Percentiles rank a stretch among this genome's conserved stretches.
phyloP scores from a whole-genome alignment of 495 filamentous ascomycete genomes.

The Penicillium ochrochloron region DNA sequence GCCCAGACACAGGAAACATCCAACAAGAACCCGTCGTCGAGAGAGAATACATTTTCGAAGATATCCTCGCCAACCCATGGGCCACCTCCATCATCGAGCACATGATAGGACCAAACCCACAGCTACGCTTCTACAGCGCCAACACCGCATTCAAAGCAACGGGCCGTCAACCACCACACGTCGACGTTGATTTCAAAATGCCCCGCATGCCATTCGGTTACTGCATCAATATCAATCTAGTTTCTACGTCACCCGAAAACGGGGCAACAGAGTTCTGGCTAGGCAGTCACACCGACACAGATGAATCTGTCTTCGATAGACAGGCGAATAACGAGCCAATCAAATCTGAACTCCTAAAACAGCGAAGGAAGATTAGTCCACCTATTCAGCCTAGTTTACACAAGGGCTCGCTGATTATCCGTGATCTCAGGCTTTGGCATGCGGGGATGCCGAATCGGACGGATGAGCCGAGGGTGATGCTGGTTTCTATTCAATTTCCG shows the following conservation, averaged over 20 bases:
- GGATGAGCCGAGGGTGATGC: conserved; percentile 47
- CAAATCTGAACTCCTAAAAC: conserved; percentile 35
- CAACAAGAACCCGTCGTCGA: conserved; percentile 57
- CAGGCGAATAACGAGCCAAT: conserved; percentile 23
- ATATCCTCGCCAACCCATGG: conserved; percentile 53
- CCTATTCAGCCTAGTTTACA: conserved; percentile 43
- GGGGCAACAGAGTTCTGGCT: conserved; percentile 52
- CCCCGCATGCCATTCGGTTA: conserved; percentile 37
- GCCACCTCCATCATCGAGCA: conserved; percentile 53
- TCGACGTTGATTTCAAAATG: conserved; percentile 59
- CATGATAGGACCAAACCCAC: conserved; percentile 53
- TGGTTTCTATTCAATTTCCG: conserved; percentile 40
- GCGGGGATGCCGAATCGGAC: conserved; percentile 50
- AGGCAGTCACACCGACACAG: conserved; percentile 42
- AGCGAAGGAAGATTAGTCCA: conserved; percentile 33
- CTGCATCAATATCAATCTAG: conserved; percentile 31
- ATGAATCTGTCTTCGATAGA: conserved; percentile 29
- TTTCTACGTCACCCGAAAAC: conserved; percentile 37
- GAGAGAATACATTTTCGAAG: conserved; percentile 42
- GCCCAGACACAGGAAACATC: conserved; percentile 56
- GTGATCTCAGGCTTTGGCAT: conserved; percentile 51
- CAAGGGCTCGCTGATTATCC: conserved; percentile 45
- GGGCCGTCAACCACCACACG: conserved; percentile 56
- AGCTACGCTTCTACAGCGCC: conserved; percentile 55
- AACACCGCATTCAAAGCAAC: conserved; percentile 54